These are phyloP conservation scores for Periconia macrospinosa DNA, from an alignment of 2,329 filamentous ascomycete genomes.

Conservation along the genomic window DNA sequence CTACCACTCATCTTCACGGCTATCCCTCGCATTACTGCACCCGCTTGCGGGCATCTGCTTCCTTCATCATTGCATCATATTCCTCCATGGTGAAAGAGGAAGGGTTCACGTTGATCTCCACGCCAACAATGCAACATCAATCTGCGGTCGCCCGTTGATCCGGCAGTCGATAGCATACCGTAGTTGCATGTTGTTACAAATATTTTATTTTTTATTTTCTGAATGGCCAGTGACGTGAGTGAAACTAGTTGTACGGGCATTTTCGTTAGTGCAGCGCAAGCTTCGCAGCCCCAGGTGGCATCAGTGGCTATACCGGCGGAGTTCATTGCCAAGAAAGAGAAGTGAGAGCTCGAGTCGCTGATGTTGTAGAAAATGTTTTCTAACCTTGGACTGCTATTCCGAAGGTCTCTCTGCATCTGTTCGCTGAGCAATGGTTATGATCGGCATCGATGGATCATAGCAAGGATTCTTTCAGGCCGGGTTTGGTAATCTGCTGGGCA, in stretches of 20 bases:
- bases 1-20: neutral
- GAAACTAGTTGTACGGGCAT: too few relatives aligned
- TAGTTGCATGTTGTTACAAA: neutral
- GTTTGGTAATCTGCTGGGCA: conserved; percentile 16
- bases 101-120: neutral
- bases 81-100: neutral
- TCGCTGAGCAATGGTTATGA: too few relatives aligned
- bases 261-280: too few relatives aligned
- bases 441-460: conserved; percentile 9
- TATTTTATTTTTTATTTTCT: too few relatives aligned
- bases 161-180: neutral
- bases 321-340: too few relatives aligned
- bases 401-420: too few relatives aligned
- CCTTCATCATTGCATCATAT: neutral
- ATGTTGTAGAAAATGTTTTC: too few relatives aligned
- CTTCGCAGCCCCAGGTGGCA: too few relatives aligned
- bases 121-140: conserved; percentile 17
- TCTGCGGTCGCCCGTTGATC: conserved; percentile 7
- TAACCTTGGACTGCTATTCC: too few relatives aligned
- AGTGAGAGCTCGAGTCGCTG: too few relatives aligned
- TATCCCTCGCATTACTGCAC: neutral
- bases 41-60: neutral
- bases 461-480: conserved; percentile 14
- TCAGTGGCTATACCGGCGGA: too few relatives aligned
- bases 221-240: neutral